Evolutionary conservation across 2,329 filamentous ascomycete genomes (phyloP), one percentile per base, ranked within the genome.

Genomic region (Clarireedia paspali): DNA sequence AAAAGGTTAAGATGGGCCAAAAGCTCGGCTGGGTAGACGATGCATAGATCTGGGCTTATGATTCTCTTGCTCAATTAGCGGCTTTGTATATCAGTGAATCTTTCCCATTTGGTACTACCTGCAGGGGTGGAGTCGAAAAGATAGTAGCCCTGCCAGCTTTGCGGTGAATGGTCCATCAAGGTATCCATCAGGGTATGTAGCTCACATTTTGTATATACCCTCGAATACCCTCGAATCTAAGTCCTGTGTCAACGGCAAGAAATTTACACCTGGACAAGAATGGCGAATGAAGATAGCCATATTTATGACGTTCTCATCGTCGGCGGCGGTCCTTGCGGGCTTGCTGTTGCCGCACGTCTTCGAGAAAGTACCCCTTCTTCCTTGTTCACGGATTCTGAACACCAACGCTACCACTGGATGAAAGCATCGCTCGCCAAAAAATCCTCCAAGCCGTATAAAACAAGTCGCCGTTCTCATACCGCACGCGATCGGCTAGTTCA

Each of bases 1-100:
- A 92, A 75, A 88, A 79, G 65, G 83, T 99, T 59, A 91, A 91
- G 75, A 87, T 97, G 74, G 94, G 94, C 3, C 80, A 99, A 74
- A 84, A 87, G 6, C 71, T 99, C 57, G 94, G 92, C 1, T 84
- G 80, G 67, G 86, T 96, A 10, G 77, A 83, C 36, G 81, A 83
- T 49, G 61, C 62, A 26, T 67, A 51, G 66, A 20, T 27, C 48
- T 24, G 47, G 46, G 50, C 20, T 10, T 26, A 47, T 45, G 30
- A 47, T 27, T n/a, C 15, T 42, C 15, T 46, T 20, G 42, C 3
- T 17, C 15, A 38, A 23, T n/a, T n/a, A 53, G 20, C 14, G 26
- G 5, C 14, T 30, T 34, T 47, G 45, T 42, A 20, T 42, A 42
- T 42, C 15, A 42, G 6, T 9, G 42, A 47, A 48, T 38, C 4